Evolutionary conservation across 106 monocot genomes (phyloP).

Genomic region (Allium fistulosum): DNA sequence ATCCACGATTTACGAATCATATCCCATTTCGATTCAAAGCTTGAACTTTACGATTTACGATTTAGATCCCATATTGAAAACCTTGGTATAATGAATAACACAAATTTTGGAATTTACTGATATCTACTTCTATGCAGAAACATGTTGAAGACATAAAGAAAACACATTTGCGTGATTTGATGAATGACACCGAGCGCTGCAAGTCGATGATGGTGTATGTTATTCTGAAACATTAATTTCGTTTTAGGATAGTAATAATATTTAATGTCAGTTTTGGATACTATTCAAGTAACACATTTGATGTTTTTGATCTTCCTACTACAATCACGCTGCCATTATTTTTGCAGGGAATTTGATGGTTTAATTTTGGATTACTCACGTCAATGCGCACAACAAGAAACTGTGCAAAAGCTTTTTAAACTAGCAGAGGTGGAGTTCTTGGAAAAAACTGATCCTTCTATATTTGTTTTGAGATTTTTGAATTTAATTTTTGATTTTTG

Average conservation of each 20-base stretch:
- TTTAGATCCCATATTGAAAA: too few relatives aligned
- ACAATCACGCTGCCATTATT: background rate
- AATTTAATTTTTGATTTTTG: background rate
- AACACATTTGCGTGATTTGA: slow-evolving; percentile 72
- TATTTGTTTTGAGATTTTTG: too few relatives aligned
- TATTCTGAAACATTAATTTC: background rate
- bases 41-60: too few relatives aligned
- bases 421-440: slow-evolving; percentile 19
- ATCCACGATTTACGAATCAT: too few relatives aligned
- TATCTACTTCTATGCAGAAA: slow-evolving; percentile 18
- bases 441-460: too few relatives aligned
- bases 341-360: slow-evolving; percentile 16
- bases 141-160: slow-evolving; percentile 68
- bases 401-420: slow-evolving; percentile 22
- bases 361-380: slow-evolving; percentile 19
- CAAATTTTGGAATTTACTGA: background rate
- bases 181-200: slow-evolving; percentile 75
- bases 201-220: slow-evolving; percentile 88
- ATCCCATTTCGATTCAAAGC: too few relatives aligned
- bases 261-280: too few relatives aligned
- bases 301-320: slow-evolving; percentile 2
- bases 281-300: background rate
- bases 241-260: too few relatives aligned
- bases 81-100: background rate
- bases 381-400: slow-evolving; percentile 7